Evolutionary conservation across 192 early-diverging fungal species (phyloP), one percentile per base, ranked within the genome.

Genomic region (Backusella westeae): DNA sequence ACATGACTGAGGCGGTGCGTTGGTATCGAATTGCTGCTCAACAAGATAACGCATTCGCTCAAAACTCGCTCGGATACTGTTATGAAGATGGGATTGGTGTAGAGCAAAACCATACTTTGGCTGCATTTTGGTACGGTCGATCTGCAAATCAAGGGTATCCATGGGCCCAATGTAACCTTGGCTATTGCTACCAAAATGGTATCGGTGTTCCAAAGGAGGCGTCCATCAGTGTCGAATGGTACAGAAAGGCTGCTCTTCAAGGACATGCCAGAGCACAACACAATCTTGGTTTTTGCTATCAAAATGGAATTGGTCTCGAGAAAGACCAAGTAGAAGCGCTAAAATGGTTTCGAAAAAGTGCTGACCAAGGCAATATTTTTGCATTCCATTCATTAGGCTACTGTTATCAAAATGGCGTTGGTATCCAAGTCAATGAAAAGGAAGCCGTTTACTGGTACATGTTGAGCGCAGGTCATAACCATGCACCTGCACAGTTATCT

Each of bases 141-240:
- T 85, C 86, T 7, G 84, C 87, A 17, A 76, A 85, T n/a, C 84
- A 87, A 59, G 88, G 85, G 0, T 87, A 88, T 42, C 85, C 86
- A 38, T 84, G 86, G 84, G 86, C 84, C 14, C 81, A 88, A 70
- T 96, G 83, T 52, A 87, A 94, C 65, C 80, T 96, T 36, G 95
- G 94, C 2, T 95, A 91, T 80, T 96, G 95, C 77, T 96, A 93
- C 74, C 93, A 93, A 59, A 94, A 95, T 79, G 94, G 93, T 6
- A 91, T 94, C 71, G 94, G 94, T 19, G 90, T 95, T 6, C 78
- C 77, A 23, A 82, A 81, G 65, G 84, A 90, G 59, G 79, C 84
- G 4, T 36, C 80, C 19, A 75, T 81, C 68, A 89, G 87, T 32
- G 82, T 86, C 67, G 80, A 84, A 74, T 95, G 90, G 92, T 95